Percentiles rank a stretch among this genome's conserved stretches.
phyloP scores from a whole-genome alignment of 768 basidiomycete species.

The Lentinula detonsa region DNA sequence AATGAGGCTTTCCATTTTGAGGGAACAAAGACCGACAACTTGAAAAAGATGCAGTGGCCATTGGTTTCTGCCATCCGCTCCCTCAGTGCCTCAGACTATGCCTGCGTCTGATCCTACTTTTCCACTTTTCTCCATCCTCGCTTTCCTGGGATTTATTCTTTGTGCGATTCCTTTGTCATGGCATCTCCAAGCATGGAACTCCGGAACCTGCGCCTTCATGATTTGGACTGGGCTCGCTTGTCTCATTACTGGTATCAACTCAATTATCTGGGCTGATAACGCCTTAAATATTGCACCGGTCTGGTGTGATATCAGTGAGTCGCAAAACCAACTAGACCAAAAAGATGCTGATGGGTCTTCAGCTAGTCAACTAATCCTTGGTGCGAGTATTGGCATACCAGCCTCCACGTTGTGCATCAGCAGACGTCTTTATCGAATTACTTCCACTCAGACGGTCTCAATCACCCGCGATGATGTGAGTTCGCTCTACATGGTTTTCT shows the following conservation, averaged over 20 bases:
- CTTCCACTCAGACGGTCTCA: constrained; percentile 24
- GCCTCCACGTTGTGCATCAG: constrained; percentile 39
- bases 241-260: constrained; percentile 25
- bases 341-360: not conserved
- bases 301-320: constrained; percentile 56
- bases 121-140: too few species aligned
- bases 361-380: constrained; percentile 34
- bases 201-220: constrained; percentile 26
- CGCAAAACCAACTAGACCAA: not conserved
- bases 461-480: constrained; percentile 16
- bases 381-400: constrained; percentile 27
- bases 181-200: constrained; percentile 39
- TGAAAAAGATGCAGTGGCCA: not conserved
- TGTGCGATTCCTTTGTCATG: constrained; percentile 26
- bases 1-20: not conserved
- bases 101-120: not conserved
- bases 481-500: not conserved
- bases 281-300: constrained; percentile 25
- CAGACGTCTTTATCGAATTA: constrained; percentile 42
- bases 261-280: constrained; percentile 29
- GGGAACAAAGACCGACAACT: not conserved
- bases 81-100: not conserved
- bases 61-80: not conserved
- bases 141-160: too few species aligned
- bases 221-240: constrained; percentile 22